Base-by-base conservation (phyloP, 2,329 filamentous ascomycete species). In the Ophiostoma quercus region DNA sequence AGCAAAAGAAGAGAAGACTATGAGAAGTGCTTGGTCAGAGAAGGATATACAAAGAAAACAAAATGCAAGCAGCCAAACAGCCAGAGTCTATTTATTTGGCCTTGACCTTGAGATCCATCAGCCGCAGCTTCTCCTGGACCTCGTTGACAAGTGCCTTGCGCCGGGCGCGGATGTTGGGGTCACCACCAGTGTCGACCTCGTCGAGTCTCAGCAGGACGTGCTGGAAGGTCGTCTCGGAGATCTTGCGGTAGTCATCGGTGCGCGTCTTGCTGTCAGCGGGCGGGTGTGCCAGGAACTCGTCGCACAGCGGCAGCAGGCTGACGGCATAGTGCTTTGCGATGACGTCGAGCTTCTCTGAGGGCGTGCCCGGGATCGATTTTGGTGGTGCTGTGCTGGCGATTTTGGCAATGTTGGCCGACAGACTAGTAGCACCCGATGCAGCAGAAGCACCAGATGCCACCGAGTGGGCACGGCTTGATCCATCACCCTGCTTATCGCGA, bases 121-220 rank as follows among this genome's bases (percentile, higher is more conserved):
- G 82, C 75, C 84, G 88, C 73, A 95, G 78, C 62, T 90, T 80
- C 12, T 81, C 84, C 77, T 94, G 90, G 3, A 90, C 88, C 73
- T 90, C 84, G 75, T 83, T 86, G n/a, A 94, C 90, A 67, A 94
- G 78, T 71, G 88, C 89, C 80, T 91, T 94, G 76, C 92, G 82
- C 77, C 82, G 85, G 14, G 83, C 79, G 72, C 91, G 83, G 34
- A 90, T 87, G 14, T 89, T 87, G 11, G 81, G 77, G 73, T 91
- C 87, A 5, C 90, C 90, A 66, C 90, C 88, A 0, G 88, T 89
- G 74, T 94, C 90, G 2, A 94, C 87, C 29, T 85, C 88, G 77
- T 95, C 92, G 54, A 92, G 79, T 80, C 94, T 94, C 73, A 95
- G 79, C 51, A 94, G 76, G 2, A 93, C 87, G 74, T 93, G 90